Percentiles rank a stretch among this genome's conserved stretches.
Conservation (phyloP, 768 basidiomycete genomes). For the Tricholomella constricta region DNA sequence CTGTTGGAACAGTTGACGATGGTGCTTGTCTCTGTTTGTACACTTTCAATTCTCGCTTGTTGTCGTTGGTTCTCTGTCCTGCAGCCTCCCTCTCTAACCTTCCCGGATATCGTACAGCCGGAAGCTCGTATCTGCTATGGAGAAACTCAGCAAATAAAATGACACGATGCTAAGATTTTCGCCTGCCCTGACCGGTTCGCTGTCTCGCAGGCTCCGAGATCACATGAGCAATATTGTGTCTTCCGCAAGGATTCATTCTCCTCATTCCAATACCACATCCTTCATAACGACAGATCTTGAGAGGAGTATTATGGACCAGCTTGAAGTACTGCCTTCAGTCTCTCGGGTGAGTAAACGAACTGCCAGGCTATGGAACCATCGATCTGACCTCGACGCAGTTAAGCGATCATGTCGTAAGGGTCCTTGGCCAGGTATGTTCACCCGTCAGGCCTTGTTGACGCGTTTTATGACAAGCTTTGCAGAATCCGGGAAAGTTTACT, state of each 20-base stretch:
- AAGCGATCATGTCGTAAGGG: slow-evolving; percentile 64
- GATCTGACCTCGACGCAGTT: slow-evolving; percentile 44
- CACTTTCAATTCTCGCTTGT: not conserved
- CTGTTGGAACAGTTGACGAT: slow-evolving; percentile 9
- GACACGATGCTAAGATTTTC: not conserved
- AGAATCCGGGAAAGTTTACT: slow-evolving; percentile 91
- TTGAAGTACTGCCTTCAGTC: slow-evolving; percentile 54
- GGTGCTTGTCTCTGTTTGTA: slow-evolving; percentile 24
- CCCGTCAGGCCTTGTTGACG: not conserved
- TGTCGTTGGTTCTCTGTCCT: not conserved
- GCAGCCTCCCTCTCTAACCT: too few species aligned
- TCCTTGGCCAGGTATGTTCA: slow-evolving; percentile 71
- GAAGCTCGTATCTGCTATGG: too few species aligned
- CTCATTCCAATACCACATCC: not conserved
- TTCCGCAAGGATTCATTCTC: not conserved
- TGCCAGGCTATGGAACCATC: not conserved
- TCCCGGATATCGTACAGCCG: too few species aligned
- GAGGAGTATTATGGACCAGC: slow-evolving; percentile 44
- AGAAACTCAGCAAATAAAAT: not conserved
- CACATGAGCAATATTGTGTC: slow-evolving; percentile 15
- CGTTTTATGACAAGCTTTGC: not conserved
- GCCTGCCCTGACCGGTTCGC: not conserved
- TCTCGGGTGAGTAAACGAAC: slow-evolving; percentile 46
- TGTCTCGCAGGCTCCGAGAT: slow-evolving; percentile 9
- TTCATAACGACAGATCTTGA: not conserved